Evolutionary conservation across 495 filamentous ascomycete genomes (phyloP).

Genomic region (Lasiosphaeriaceae sp.): DNA sequence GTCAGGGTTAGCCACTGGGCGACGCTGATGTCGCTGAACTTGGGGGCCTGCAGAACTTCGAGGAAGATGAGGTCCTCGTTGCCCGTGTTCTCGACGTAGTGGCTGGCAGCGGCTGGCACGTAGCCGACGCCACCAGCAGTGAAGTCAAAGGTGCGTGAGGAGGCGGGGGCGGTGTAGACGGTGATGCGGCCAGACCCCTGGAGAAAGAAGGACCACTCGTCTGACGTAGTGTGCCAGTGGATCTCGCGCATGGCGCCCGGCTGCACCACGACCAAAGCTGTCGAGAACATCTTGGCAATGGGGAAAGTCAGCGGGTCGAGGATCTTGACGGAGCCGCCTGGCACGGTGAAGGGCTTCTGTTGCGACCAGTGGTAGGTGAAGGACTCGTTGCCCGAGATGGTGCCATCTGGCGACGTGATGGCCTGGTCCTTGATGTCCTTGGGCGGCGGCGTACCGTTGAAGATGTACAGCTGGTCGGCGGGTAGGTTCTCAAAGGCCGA

Average conservation of each 20-base stretch:
- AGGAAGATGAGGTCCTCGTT: conserved; percentile 64
- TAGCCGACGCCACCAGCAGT: conserved; percentile 69
- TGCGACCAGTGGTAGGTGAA: conserved; percentile 69
- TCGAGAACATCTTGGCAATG: conserved; percentile 53
- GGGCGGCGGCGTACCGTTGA: conserved; percentile 60
- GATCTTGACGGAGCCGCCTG: conserved; percentile 65
- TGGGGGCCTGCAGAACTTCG: conserved; percentile 64
- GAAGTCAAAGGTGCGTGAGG: conserved; percentile 70
- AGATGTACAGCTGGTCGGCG: conserved; percentile 62
- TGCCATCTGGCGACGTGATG: conserved; percentile 55
- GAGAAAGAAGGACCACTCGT: conserved; percentile 79
- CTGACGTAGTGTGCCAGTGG: conserved; percentile 72
- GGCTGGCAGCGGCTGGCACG: conserved; percentile 59
- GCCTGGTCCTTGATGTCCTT: conserved; percentile 59
- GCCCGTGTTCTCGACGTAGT: conserved; percentile 74
- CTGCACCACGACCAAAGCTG: conserved; percentile 60
- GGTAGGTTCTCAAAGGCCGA: conserved; percentile 57
- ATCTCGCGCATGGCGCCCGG: conserved; percentile 74
- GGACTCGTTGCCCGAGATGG: conserved; percentile 44
- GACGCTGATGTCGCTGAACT: conserved; percentile 61
- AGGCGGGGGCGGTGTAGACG: conserved; percentile 54
- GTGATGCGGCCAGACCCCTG: conserved; percentile 63
- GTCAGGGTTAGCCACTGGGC: conserved; percentile 64
- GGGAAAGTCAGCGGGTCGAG: conserved; percentile 63
- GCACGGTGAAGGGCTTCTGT: conserved; percentile 53